Evolutionary conservation across 495 filamentous ascomycete genomes (phyloP), one percentile per base, ranked within the genome.

Genomic region (Sphaerosporella brunnea): DNA sequence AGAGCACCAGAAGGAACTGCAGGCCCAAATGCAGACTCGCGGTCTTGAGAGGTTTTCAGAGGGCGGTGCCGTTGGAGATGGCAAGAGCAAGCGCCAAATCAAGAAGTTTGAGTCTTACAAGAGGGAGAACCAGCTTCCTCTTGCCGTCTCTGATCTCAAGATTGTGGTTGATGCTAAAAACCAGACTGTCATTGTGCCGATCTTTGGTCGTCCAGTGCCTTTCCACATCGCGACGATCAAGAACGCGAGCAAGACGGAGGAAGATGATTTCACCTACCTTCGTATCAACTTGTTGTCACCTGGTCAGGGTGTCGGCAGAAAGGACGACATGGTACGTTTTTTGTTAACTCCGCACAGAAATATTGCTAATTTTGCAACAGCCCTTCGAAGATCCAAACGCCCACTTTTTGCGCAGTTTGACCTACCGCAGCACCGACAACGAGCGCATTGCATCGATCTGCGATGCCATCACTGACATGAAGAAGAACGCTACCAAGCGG

Each of bases 221-320:
- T 96, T 96, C 69, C 92, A 99, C 61, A 94, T 96, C 62, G 88
- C 95, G 60, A 95, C 92, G 0, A 87, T 99, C 69, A 99, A 99
- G 64, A 99, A 95, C 55, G 84, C 80, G 10, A 88, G 84, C 69
- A 92, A 88, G 66, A 88, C 79, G 54, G 84, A 90, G 46, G 92
- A 99, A 63, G 86, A 84, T 16, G 86, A 95, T 52, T 94, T 79
- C 63, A 80, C 87, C 0, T 95, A 83, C 64, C 71, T 99, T 11
- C 77, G 92, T 41, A 90, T 99, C 69, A 99, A 99, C 64, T 93
- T 99, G 60, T 70, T 96, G 8, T 93, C 86, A 13, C 92, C 92
- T 13, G 92, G 92, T 32, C 92, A 99, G 63, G 92, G 92, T 67
- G 92, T 99, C 45, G 92, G 90, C 23, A 68, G 90, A 55, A 99